phyloP scores from a whole-genome alignment of 139 green algal species.

The Zygnema circumcarinatum region DNA sequence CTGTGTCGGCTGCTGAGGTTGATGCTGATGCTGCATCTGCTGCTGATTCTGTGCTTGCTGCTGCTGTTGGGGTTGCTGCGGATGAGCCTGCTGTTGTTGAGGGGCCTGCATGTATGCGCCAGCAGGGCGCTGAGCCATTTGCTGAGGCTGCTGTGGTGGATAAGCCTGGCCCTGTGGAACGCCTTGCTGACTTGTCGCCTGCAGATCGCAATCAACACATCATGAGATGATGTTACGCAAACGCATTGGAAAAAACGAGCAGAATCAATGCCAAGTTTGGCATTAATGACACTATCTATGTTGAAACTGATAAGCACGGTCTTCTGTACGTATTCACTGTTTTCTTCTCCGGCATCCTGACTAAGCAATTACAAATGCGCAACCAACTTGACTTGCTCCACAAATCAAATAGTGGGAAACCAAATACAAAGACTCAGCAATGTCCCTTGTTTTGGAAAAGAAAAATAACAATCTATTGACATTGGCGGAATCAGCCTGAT shows the following conservation, averaged over 20 bases:
- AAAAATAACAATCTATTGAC: too few relatives aligned
- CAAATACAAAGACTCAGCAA: too few relatives aligned
- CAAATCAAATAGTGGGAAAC: too few relatives aligned
- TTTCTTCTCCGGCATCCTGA: too few relatives aligned
- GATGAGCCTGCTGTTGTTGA: constrained; percentile 56
- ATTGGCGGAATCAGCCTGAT: too few relatives aligned
- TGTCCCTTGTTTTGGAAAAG: too few relatives aligned
- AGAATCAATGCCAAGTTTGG: not conserved
- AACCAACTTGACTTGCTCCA: too few relatives aligned
- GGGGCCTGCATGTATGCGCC: constrained; percentile 22
- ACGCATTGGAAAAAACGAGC: not conserved
- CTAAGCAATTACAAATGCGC: too few relatives aligned
- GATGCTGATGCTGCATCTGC: constrained; percentile 43
- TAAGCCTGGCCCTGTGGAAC: constrained; percentile 31
- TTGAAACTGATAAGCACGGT: not conserved
- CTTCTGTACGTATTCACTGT: constrained; percentile 10
- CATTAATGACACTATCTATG: constrained; percentile 4
- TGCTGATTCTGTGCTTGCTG: constrained; percentile 47
- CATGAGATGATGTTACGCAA: too few relatives aligned
- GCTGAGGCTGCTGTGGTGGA: constrained; percentile 8
- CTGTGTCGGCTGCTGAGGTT: constrained; percentile 43
- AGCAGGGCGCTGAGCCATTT: constrained; percentile 14
- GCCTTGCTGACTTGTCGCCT: constrained; percentile 34
- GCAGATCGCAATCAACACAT: not conserved
- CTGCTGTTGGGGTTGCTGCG: constrained; percentile 35